These are phyloP conservation scores for Aotearoamyces nothofagi DNA, from an alignment of 2,329 filamentous ascomycete species.

Conservation along the genomic window DNA sequence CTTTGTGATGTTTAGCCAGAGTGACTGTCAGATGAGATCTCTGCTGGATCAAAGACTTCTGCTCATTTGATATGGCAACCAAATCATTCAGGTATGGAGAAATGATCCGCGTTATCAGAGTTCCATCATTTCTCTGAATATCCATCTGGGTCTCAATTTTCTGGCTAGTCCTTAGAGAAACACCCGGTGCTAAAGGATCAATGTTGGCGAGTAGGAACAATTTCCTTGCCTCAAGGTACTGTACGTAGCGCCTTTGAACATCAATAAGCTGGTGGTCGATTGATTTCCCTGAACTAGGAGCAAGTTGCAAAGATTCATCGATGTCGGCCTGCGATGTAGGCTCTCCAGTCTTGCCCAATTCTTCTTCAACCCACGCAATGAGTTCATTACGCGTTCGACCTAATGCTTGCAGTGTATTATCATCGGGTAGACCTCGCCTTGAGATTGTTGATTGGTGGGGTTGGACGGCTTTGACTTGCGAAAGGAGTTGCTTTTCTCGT, in stretches of 20 bases:
- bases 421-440: no score
- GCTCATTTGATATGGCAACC: constrained; percentile 34
- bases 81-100: constrained; percentile 40
- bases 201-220: constrained; percentile 24
- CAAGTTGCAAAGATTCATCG: neutral
- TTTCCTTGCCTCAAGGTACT: constrained; percentile 34
- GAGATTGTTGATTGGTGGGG: constrained; percentile 1
- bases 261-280: constrained; percentile 9
- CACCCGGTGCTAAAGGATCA: constrained; percentile 3
- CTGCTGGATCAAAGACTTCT: constrained; percentile 40
- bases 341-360: constrained; percentile 34
- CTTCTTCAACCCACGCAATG: constrained; percentile 50
- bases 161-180: neutral
- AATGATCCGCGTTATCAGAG: constrained; percentile 27
- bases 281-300: constrained; percentile 8
- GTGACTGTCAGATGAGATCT: constrained; percentile 38
- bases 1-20: constrained; percentile 34
- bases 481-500: constrained; percentile 38
- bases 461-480: constrained; percentile 30
- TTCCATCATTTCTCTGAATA: constrained; percentile 4
- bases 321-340: constrained; percentile 19
- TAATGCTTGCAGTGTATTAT: constrained; percentile 32
- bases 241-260: constrained; percentile 37
- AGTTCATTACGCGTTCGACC: constrained; percentile 40
- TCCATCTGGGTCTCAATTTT: neutral